Conservation (phyloP, 208 protist species). For the Trypanosoma melophagium region DNA sequence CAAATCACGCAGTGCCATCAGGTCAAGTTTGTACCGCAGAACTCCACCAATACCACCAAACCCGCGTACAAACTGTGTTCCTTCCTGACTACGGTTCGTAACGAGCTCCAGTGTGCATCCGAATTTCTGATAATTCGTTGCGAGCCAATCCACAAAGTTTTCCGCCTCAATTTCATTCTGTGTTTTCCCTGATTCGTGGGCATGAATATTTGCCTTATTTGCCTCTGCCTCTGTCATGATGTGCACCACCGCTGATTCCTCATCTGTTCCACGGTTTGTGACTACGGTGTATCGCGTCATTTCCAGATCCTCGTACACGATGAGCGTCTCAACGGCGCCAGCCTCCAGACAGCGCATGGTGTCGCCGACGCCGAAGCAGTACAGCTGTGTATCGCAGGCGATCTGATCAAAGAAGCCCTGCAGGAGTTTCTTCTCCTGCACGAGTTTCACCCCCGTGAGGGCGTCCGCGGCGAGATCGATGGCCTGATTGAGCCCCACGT, state of each 20-base stretch:
- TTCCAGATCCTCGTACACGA: slow-evolving; percentile 98
- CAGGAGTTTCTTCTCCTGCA: slow-evolving; percentile 99
- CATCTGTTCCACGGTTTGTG: slow-evolving; percentile 80
- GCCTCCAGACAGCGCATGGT: slow-evolving; percentile 97
- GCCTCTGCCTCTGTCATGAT: slow-evolving; percentile 78
- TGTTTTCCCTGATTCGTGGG: slow-evolving; percentile 78
- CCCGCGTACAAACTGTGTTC: slow-evolving; percentile 97
- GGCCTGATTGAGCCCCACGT: slow-evolving; percentile 99
- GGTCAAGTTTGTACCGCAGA: slow-evolving; percentile 89
- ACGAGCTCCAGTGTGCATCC: slow-evolving; percentile 95
- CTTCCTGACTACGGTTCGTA: slow-evolving; percentile 95
- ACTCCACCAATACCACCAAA: slow-evolving; percentile 98
- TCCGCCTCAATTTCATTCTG: slow-evolving; percentile 90
- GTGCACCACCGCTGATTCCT: slow-evolving; percentile 60
- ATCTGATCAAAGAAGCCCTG: slow-evolving; percentile 99
- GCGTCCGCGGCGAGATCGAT: slow-evolving; percentile 97
- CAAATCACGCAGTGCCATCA: slow-evolving; percentile 85
- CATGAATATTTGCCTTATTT: slow-evolving; percentile 76
- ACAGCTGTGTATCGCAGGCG: slow-evolving; percentile 97
- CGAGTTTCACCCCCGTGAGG: slow-evolving; percentile 98
- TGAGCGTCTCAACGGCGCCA: slow-evolving; percentile 97
- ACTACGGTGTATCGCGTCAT: slow-evolving; percentile 89
- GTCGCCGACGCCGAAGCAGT: slow-evolving; percentile 98
- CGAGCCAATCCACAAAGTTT: slow-evolving; percentile 98
- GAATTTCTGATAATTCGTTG: slow-evolving; percentile 98